Percentiles rank a stretch among this genome's conserved stretches.
These are phyloP conservation scores for Sporopachydermia quercuum DNA, from an alignment of 805 yeast genomes.

Conservation along the genomic window DNA sequence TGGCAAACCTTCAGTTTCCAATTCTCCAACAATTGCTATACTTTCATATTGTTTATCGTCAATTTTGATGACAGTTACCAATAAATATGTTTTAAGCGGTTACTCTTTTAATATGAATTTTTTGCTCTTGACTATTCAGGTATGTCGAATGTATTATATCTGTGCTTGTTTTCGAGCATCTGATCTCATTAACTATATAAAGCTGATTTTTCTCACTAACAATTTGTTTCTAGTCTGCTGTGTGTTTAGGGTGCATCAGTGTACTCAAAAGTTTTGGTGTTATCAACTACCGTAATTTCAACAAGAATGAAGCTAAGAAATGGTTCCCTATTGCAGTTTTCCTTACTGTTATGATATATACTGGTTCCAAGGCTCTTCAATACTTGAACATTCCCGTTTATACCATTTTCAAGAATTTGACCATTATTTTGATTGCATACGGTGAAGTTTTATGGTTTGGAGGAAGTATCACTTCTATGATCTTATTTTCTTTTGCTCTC, in stretches of 20 bases:
- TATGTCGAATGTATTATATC: conserved; percentile 6
- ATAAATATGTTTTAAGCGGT: conserved; percentile 82
- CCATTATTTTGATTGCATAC: conserved; percentile 91
- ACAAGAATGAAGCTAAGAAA: conserved; percentile 78
- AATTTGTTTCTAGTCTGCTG: conserved; percentile 44
- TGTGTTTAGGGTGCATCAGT: conserved; percentile 63
- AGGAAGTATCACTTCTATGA: conserved; percentile 80
- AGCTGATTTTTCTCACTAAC: no score
- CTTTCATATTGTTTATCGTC: conserved; percentile 84
- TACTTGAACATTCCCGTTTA: conserved; percentile 87
- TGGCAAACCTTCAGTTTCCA: neutral
- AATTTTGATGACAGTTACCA: conserved; percentile 93
- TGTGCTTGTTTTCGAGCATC: no score
- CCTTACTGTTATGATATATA: conserved; percentile 88
- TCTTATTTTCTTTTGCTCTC: conserved; percentile 71
- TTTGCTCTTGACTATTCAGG: conserved; percentile 76
- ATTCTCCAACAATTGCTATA: conserved; percentile 43
- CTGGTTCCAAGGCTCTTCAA: conserved; percentile 89
- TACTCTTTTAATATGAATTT: conserved; percentile 74
- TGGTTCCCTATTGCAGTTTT: conserved; percentile 88
- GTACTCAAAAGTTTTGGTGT: conserved; percentile 59
- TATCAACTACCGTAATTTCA: conserved; percentile 77
- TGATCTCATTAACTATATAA: no score
- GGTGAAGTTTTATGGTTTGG: conserved; percentile 98
- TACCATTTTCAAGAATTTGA: conserved; percentile 94